Base-by-base conservation (phyloP, 2,329 filamentous ascomycete species). In the Beauveria scarabaeidicola region DNA sequence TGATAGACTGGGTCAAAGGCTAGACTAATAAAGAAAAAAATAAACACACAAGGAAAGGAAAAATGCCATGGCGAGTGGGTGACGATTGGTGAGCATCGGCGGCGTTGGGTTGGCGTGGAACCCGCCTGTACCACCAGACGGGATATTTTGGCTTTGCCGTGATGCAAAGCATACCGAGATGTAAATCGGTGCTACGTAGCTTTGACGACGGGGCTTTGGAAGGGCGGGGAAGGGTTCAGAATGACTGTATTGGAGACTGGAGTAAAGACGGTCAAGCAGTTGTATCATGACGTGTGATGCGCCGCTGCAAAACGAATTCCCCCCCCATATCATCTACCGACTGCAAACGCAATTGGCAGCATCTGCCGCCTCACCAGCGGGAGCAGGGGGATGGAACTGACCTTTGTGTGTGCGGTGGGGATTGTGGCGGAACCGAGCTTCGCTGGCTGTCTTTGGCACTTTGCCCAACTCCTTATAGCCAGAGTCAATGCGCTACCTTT, bases 41-140 rank as follows among this genome's bases (percentile, higher is more conserved):
- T 13, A 5, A 36, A 15, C 32, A 36, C 32, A 36, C n/a, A n/a
- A n/a, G 32, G 54, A 32, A 52, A 52, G 11, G 44, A 13, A 38
- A 52, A 46, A 47, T 10, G 41, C 11, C 21, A 54, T 52, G 36
- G 25, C 15, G 36, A 23, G 19, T 23, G 54, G 44, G 55, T 51
- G 53, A 58, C 55, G 55, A 58, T 58, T 58, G 55, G 46, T 58
- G 55, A 32, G 25, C 55, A 40, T 57, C 10, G 41, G 55, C 46
- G n/a, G 55, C 46, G 17, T 51, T 21, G 36, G 47, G 55, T 25
- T 52, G 47, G 11, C 56, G 56, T 58, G 56, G 56, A 38, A 48
- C 53, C 36, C 9, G 19, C 32, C 52, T 32, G 32, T 11, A 36
- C 32, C 32, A 36, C 27, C 21, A 13, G 15, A n/a, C 38, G 17